These are phyloP conservation scores for Alternaria atra DNA, from an alignment of 2,329 filamentous ascomycete species.

Conservation along the genomic window DNA sequence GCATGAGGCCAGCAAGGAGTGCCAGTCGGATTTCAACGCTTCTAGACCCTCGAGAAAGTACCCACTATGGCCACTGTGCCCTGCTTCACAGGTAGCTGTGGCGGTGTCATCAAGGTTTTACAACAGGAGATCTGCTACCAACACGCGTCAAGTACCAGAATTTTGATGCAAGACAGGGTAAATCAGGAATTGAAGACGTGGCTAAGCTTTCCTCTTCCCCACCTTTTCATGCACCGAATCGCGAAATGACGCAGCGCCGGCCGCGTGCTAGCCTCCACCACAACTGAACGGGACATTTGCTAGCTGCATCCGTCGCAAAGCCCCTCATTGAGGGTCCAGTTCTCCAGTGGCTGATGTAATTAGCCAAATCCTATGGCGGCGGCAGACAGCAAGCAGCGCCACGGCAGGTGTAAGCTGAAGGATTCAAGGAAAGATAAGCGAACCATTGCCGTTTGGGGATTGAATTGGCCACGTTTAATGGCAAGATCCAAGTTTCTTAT, in stretches of 20 bases:
- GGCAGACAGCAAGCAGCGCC: conserved; percentile 12
- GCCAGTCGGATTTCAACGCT: conserved; percentile 14
- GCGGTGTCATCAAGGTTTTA: conserved; percentile 16
- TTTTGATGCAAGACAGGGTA: conserved; percentile 14
- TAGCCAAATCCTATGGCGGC: conserved; percentile 29
- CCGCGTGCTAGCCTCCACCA: conserved; percentile 28
- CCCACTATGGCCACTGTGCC: conserved; percentile 12
- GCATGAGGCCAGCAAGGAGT: background rate
- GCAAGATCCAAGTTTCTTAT: conserved; percentile 13
- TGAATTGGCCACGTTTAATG: conserved; percentile 3
- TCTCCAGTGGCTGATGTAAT: conserved; percentile 19
- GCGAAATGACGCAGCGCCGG: conserved; percentile 39
- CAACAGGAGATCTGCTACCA: conserved; percentile 6
- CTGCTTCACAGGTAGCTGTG: conserved; percentile 30
- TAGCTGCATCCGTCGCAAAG: conserved; percentile 18
- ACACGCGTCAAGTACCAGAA: conserved; percentile 14
- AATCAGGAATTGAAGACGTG: conserved; percentile 35
- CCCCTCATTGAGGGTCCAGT: conserved; percentile 10
- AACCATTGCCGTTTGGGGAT: conserved; percentile 8
- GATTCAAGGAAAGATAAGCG: conserved; percentile 12
- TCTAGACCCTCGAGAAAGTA: conserved; percentile 26
- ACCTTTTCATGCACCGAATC: conserved; percentile 24
- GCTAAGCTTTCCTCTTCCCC: conserved; percentile 39
- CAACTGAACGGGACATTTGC: conserved; percentile 10
- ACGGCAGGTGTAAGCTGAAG: conserved; percentile 13